A percentile compares a stretch with the other conserved stretches of the same genome.
Evolutionary conservation across 306 rosid genomes (phyloP).

Genomic region (Dicorynia guianensis): DNA sequence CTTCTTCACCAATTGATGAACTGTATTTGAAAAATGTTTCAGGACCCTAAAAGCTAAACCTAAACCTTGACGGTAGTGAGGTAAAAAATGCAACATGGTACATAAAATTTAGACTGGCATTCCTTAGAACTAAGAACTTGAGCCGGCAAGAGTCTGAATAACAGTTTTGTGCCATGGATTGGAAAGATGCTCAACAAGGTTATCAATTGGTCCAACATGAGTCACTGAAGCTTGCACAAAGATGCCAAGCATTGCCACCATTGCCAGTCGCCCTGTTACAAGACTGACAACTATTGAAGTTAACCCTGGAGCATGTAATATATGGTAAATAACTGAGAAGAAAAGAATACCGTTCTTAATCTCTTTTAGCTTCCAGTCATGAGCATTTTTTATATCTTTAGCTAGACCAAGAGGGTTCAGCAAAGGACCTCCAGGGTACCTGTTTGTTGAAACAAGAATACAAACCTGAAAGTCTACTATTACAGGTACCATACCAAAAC

Average conservation of each 20-base stretch:
- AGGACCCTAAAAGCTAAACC: background rate
- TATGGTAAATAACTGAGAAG: slow-evolving; percentile 16
- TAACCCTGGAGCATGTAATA: background rate
- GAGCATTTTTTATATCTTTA: slow-evolving; percentile 79
- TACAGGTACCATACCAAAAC: background rate
- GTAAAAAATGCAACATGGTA: background rate
- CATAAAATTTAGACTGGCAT: slow-evolving; percentile 21
- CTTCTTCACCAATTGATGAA: background rate
- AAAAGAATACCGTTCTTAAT: slow-evolving; percentile 74
- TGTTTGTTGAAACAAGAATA: slow-evolving; percentile 44
- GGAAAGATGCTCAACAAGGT: slow-evolving; percentile 88
- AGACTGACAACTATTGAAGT: slow-evolving; percentile 12
- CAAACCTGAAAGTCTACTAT: slow-evolving; percentile 14
- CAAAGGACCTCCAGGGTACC: slow-evolving; percentile 88
- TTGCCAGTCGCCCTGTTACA: slow-evolving; percentile 77
- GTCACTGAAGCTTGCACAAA: slow-evolving; percentile 91
- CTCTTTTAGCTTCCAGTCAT: slow-evolving; percentile 88
- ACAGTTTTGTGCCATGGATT: slow-evolving; percentile 94
- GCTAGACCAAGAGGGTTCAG: slow-evolving; percentile 89
- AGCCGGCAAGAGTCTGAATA: slow-evolving; percentile 71
- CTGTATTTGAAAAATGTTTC: background rate
- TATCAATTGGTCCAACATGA: slow-evolving; percentile 91
- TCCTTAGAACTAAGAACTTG: slow-evolving; percentile 47
- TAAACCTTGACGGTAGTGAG: background rate
- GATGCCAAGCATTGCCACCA: slow-evolving; percentile 91